Conservation (phyloP, 352 stramenopile genomes). For the Globisporangium canariense region DNA sequence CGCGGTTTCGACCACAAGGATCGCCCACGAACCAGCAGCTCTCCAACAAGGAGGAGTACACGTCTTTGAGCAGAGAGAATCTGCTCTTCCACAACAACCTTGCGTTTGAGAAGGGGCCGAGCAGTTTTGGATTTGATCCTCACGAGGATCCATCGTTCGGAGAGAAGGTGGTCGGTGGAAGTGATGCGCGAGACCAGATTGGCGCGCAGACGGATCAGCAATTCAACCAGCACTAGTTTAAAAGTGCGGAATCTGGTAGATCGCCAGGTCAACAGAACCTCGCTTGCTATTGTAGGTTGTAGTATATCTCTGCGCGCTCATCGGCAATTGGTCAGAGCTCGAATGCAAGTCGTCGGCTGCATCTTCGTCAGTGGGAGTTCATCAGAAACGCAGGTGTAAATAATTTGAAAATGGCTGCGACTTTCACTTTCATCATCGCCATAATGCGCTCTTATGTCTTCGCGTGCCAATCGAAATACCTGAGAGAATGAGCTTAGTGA, state of each 20-base stretch:
- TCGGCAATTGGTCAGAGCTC: conserved; percentile 1
- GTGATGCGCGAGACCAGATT: not conserved
- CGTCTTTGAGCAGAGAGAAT: conserved; percentile 14
- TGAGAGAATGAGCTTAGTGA: too few species aligned
- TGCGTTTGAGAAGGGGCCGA: not conserved
- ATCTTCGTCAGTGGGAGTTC: not conserved
- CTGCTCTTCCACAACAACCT: conserved; percentile 15
- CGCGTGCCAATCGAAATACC: too few species aligned
- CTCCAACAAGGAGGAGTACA: not conserved
- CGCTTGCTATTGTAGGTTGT: conserved; percentile 5
- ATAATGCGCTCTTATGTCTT: too few species aligned
- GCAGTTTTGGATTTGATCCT: conserved; percentile 8
- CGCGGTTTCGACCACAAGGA: not conserved
- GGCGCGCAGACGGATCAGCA: conserved; percentile 3
- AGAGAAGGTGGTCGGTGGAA: not conserved
- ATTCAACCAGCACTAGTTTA: conserved; percentile 7
- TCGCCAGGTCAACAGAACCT: not conserved
- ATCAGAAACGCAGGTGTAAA: conserved; percentile 3
- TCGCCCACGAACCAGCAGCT: conserved; percentile 11
- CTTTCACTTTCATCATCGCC: conserved; percentile 2
- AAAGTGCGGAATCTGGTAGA: not conserved
- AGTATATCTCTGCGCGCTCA: not conserved
- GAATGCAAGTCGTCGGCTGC: not conserved
- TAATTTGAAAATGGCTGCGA: conserved; percentile 1
- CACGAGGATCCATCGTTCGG: conserved; percentile 1